Conservation (phyloP, 2,329 filamentous ascomycete genomes). For the Alternaria infectoria region DNA sequence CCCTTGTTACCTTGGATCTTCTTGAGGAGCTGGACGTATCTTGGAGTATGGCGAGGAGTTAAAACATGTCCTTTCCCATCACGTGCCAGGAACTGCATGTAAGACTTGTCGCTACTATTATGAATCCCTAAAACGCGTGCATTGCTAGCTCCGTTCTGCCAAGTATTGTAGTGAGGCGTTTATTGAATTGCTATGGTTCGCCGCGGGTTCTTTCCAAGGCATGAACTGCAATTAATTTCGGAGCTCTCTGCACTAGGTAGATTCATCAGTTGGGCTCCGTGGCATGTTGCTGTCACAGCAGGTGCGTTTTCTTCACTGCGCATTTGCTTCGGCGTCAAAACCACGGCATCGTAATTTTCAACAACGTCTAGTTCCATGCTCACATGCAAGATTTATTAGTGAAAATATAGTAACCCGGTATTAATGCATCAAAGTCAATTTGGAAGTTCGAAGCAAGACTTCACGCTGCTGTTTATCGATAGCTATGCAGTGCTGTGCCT, state of each 20-base stretch:
- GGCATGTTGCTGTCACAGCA: slow-evolving; percentile 19
- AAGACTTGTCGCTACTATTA: not conserved
- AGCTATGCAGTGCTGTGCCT: not conserved
- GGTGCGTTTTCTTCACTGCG: slow-evolving; percentile 19
- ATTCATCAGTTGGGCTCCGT: slow-evolving; percentile 30
- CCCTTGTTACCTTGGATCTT: not conserved
- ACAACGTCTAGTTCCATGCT: slow-evolving; percentile 11
- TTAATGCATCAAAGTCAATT: slow-evolving; percentile 23
- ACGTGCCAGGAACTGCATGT: not conserved
- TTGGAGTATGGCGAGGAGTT: slow-evolving; percentile 7
- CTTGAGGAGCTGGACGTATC: slow-evolving; percentile 9
- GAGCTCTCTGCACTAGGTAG: slow-evolving; percentile 13
- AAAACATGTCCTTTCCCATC: not conserved
- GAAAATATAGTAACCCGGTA: slow-evolving; percentile 2
- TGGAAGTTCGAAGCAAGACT: not conserved
- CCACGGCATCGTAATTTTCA: slow-evolving; percentile 5
- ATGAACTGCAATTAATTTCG: slow-evolving; percentile 15
- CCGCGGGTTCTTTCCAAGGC: slow-evolving; percentile 17
- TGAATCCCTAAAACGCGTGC: slow-evolving; percentile 28
- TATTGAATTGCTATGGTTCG: slow-evolving; percentile 33
- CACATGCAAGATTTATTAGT: slow-evolving; percentile 17
- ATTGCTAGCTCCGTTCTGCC: slow-evolving; percentile 29
- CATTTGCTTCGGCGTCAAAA: slow-evolving; percentile 20
- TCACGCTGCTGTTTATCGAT: not conserved
- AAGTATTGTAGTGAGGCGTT: slow-evolving; percentile 17